Evolutionary conservation across 805 yeast genomes (phyloP), one percentile per base, ranked within the genome.

Genomic region (Candida methanosorbosa): DNA sequence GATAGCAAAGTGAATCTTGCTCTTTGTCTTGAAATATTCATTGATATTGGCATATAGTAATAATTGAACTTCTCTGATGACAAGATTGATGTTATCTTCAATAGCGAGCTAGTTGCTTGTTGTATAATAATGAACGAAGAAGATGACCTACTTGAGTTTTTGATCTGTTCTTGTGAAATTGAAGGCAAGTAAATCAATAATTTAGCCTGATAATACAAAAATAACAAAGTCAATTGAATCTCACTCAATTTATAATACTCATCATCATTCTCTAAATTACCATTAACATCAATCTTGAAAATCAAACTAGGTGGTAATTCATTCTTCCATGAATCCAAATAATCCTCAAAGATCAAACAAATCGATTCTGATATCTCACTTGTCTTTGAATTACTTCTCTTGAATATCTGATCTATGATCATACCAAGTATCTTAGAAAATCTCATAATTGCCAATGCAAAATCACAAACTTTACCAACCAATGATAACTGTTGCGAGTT

Each of bases 241-340:
- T 68, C 69, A 35, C 58, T 53, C 19, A 57, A 43, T 15, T 46
- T 48, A 18, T 54, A 54, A 25, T 50, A 53, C n/a, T n/a, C n/a
- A 19, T 54, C 58, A 27, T 56, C 50, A 31, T 50, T 57, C 35
- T 61, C 53, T 13, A 70, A 53, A 18, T 67, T 58, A 2, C 82
- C 81, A 46, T 72, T 72, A 14, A 68, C 69, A 40, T 78, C 84
- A 21, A 80, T 57, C 26, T 80, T 81, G 44, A 85, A 82, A 37
- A 66, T 68, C 38, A 83, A 59, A 27, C 68, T 66, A 0, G 55
- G 27, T 2, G 94, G 85, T 27, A 87, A 60, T 27, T 80, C 82
- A 16, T 78, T 61, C 45, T 84, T 65, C 96, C 96, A 87, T 32
- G 72, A 61, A 44, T 86, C 94, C 31, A 87, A 62, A 46, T 78